Evolutionary conservation across 1,284 basidiomycete species (phyloP).

Genomic region (Marasmius oreades): DNA sequence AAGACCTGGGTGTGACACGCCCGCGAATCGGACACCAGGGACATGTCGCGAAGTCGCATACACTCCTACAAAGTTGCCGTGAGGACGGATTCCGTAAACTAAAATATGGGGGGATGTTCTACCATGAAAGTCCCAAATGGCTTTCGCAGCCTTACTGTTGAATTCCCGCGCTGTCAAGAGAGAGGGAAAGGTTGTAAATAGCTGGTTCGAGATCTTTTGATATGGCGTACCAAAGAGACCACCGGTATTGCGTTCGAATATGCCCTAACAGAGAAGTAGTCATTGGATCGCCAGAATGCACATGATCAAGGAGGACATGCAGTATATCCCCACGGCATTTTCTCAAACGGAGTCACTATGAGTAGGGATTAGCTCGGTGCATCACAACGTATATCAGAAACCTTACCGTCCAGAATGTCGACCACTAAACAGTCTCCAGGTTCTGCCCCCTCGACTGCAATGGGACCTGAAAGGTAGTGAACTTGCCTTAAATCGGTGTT

Average conservation of each 20-base stretch:
- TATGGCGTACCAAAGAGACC: conserved; percentile 58
- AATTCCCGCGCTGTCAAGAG: conserved; percentile 54
- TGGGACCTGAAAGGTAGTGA: conserved; percentile 75
- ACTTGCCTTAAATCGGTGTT: conserved; percentile 62
- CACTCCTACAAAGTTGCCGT: conserved; percentile 36
- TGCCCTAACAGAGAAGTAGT: conserved; percentile 40
- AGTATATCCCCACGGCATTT: conserved; percentile 82
- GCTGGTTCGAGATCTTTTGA: not conserved
- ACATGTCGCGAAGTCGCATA: conserved; percentile 73
- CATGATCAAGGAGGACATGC: conserved; percentile 29
- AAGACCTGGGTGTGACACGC: conserved; percentile 73
- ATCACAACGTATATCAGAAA: not conserved
- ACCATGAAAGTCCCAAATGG: conserved; percentile 79
- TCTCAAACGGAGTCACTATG: conserved; percentile 64
- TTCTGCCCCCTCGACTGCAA: conserved; percentile 71
- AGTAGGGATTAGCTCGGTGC: not conserved
- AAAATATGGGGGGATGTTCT: conserved; percentile 2
- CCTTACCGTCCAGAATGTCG: conserved; percentile 69
- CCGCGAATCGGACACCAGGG: conserved; percentile 76
- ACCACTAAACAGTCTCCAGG: conserved; percentile 79
- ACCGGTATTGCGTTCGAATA: conserved; percentile 74
- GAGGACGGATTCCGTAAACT: not conserved
- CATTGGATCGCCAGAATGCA: not conserved
- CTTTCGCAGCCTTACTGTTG: conserved; percentile 68
- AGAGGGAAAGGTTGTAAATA: not conserved